Conservation (phyloP, 768 basidiomycete species). For the Gautieria morchelliformis region DNA sequence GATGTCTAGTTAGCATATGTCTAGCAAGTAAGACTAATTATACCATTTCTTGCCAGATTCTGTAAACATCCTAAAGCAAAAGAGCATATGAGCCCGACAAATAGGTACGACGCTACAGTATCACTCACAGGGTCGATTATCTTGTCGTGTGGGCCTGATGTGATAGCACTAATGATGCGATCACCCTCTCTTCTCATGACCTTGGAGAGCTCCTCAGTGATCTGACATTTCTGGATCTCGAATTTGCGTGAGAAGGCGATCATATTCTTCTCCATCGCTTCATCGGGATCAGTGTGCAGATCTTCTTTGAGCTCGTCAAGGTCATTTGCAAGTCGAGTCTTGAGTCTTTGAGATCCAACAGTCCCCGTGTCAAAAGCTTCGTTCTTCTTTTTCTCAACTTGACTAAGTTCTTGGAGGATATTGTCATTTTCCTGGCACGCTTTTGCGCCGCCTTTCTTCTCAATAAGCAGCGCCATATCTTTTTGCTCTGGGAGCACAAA, state of each 20-base stretch:
- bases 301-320: slow-evolving; percentile 14
- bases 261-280: slow-evolving; percentile 29
- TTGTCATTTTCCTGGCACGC: neutral
- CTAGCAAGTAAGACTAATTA: neutral
- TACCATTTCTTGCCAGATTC: neutral
- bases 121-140: slow-evolving; percentile 30
- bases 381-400: slow-evolving; percentile 9
- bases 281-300: slow-evolving; percentile 10
- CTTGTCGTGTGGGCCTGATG: slow-evolving; percentile 35
- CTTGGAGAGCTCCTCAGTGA: slow-evolving; percentile 22
- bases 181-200: slow-evolving; percentile 14
- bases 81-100: neutral
- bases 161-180: slow-evolving; percentile 28
- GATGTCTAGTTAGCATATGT: neutral
- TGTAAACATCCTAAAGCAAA: neutral
- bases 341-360: neutral
- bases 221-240: slow-evolving; percentile 30
- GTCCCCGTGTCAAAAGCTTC: neutral
- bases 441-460: neutral
- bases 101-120: neutral
- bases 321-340: neutral
- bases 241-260: slow-evolving; percentile 34
- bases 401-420: neutral
- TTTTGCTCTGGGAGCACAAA: slow-evolving; percentile 10
- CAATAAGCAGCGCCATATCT: neutral